These are phyloP conservation scores for Orbilia brochopaga DNA, from an alignment of 2,329 filamentous ascomycete species.

Conservation along the genomic window DNA sequence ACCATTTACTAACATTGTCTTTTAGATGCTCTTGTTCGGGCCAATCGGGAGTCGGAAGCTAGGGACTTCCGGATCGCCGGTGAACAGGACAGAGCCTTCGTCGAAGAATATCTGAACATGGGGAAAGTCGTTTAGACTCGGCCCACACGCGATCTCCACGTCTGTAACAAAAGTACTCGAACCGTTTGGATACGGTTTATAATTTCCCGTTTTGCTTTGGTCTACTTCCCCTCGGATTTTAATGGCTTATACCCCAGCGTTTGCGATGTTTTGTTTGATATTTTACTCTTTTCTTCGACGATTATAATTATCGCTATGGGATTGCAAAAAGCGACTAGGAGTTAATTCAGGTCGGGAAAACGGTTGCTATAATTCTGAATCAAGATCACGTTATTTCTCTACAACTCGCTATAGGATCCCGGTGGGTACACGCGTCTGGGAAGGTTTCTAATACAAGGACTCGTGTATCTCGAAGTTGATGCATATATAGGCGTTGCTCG, in stretches of 20 bases:
- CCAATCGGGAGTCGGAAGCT: slow-evolving; percentile 47
- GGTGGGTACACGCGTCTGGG: no score
- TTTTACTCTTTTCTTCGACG: slow-evolving; percentile 7
- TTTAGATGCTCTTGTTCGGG: slow-evolving; percentile 41
- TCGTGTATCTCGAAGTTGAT: no score
- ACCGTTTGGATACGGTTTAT: slow-evolving; percentile 22
- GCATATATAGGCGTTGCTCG: no score
- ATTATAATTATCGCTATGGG: slow-evolving; percentile 13
- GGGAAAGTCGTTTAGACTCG: slow-evolving; percentile 27
- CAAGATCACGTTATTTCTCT: no score
- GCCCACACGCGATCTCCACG: background rate
- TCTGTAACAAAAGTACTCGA: slow-evolving; percentile 19
- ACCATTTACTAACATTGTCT: slow-evolving; percentile 13
- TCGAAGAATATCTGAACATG: slow-evolving; percentile 44
- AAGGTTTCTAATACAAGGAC: no score
- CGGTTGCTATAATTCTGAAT: no score
- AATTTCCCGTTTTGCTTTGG: slow-evolving; percentile 7
- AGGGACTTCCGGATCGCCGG: slow-evolving; percentile 34
- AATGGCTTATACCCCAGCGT: slow-evolving; percentile 46
- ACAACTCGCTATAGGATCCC: no score
- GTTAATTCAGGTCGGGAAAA: slow-evolving; percentile 12
- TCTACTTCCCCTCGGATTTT: slow-evolving; percentile 27
- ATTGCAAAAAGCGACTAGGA: slow-evolving; percentile 30
- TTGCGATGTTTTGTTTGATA: slow-evolving; percentile 16
- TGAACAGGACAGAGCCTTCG: slow-evolving; percentile 41